These are phyloP conservation scores for Gossypium longicalyx DNA, from an alignment of 345 rosid genomes.

Conservation along the genomic window DNA sequence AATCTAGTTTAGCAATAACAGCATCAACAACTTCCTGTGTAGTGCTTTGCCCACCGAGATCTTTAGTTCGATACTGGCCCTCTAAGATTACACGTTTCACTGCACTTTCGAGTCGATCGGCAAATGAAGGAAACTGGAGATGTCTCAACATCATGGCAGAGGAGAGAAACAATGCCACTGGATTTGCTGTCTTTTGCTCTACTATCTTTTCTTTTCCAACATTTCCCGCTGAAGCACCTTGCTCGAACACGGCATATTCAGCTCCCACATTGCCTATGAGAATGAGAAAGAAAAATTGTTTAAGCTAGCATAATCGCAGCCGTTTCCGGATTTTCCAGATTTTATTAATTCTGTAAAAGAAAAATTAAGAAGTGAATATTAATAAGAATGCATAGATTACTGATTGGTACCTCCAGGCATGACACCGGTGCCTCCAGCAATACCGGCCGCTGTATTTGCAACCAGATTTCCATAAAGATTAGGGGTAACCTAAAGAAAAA, in stretches of 20 bases:
- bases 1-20: neutral
- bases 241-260: neutral
- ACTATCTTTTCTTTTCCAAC: neutral
- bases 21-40: neutral
- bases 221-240: neutral
- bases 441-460: slow-evolving; percentile 17
- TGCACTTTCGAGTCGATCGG: neutral
- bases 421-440: slow-evolving; percentile 81
- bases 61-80: neutral
- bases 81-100: neutral
- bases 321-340: too few species aligned
- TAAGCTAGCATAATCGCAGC: neutral
- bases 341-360: neutral
- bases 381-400: neutral
- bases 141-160: slow-evolving; percentile 8
- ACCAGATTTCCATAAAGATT: slow-evolving; percentile 4
- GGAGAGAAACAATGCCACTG: neutral
- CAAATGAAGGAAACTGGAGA: slow-evolving; percentile 4
- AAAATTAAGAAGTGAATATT: neutral
- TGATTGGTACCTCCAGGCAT: neutral
- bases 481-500: slow-evolving; percentile 2
- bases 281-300: neutral
- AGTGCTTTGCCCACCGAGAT: neutral
- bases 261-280: neutral
- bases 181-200: neutral